Conservation (phyloP, 768 basidiomycete genomes). For the Amanita fuliginea region DNA sequence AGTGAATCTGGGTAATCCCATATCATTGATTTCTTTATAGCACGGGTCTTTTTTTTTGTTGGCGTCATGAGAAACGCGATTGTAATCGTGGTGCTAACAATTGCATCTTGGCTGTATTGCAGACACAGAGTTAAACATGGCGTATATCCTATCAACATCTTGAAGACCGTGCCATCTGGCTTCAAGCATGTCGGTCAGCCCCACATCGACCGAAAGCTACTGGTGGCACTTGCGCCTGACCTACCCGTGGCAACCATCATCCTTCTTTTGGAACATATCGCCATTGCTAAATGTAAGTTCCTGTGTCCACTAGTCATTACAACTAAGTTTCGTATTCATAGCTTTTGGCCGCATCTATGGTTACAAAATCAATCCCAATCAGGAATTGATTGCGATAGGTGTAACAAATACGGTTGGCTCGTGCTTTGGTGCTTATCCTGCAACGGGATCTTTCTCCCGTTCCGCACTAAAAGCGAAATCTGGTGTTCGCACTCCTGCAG, state of each 20-base stretch:
- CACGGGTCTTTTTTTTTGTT: constrained; percentile 67
- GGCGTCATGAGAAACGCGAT: constrained; percentile 75
- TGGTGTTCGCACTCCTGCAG: constrained; percentile 92
- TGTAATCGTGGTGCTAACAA: constrained; percentile 77
- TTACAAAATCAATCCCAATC: constrained; percentile 90
- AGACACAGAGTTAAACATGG: constrained; percentile 50
- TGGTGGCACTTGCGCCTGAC: constrained; percentile 61
- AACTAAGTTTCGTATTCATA: constrained; percentile 16
- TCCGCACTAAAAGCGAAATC: constrained; percentile 93
- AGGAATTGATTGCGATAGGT: constrained; percentile 96
- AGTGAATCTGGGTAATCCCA: constrained; percentile 17
- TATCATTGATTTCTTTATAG: constrained; percentile 19
- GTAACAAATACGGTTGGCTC: constrained; percentile 90
- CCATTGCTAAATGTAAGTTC: constrained; percentile 82
- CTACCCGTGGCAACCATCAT: constrained; percentile 83
- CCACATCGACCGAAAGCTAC: constrained; percentile 29
- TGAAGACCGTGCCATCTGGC: constrained; percentile 77
- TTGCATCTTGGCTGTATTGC: constrained; percentile 81
- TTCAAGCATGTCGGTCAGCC: constrained; percentile 49
- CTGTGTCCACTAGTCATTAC: background rate
- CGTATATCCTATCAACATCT: constrained; percentile 75
- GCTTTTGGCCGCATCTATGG: constrained; percentile 92
- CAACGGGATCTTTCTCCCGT: constrained; percentile 98
- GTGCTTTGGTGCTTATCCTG: constrained; percentile 86
- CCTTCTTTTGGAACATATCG: constrained; percentile 89